Base-by-base conservation (phyloP, 2,329 filamentous ascomycete species). In the Colletotrichum endophyticum region DNA sequence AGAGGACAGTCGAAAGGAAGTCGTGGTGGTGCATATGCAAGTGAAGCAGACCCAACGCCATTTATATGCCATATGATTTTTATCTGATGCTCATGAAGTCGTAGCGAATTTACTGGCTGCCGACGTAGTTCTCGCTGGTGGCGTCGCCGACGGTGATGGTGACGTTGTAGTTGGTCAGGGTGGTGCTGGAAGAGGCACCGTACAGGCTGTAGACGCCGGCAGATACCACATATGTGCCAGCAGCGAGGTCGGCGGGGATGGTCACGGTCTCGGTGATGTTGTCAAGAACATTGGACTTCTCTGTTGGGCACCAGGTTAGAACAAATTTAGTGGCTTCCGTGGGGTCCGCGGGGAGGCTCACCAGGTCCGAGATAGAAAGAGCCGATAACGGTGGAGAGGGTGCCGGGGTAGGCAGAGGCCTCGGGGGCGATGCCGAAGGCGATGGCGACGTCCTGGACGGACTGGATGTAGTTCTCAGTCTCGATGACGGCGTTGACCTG, bases 401-500 rank as follows among this genome's bases (percentile, higher is more conserved):
- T 78, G 11, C 74, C 73, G 0, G 79, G 79, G 76, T 78, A 83
- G 6, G 78, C 83, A 3, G 79, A 75, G 11, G 77, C 79, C 9
- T 73, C 61, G 2, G 79, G 64, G 5, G 77, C 66, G 76, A 82
- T 84, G 49, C 88, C 88, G 78, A 87, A 87, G 32, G 84, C 86
- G 12, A 88, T 83, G 69, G 87, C 83, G 4, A 89, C 81, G 77
- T 89, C 87, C 78, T 83, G 80, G 34, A 88, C 85, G 68, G 81
- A 71, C 80, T 89, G 87, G 80, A 87, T 86, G 82, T 88, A 88
- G 81, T 84, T 83, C 64, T 84, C 81, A 59, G 84, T 85, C 57
- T 82, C 62, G 77, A 89, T 83, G 25, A 82, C 82, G 79, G 85
- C 82, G 34, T 82, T 79, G 59, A 82, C 79, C 32, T 74, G 39